Evolutionary conservation across 345 rosid genomes (phyloP), one percentile per base, ranked within the genome.

Genomic region (Erucastrum elatum): DNA sequence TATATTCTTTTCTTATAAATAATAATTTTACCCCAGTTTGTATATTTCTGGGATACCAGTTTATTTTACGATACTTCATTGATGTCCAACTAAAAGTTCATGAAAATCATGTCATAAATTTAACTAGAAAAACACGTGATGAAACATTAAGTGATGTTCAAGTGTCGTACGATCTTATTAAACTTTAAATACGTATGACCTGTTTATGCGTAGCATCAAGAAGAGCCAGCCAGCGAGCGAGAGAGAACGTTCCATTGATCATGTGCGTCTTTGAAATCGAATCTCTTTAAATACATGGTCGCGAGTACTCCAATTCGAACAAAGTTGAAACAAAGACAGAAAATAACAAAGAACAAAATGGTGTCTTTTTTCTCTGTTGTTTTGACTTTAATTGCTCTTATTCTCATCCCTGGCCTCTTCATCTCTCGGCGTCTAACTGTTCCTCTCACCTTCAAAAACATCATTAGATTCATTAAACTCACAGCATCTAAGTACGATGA

Each of bases 241-340:
- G 15, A 6, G 55, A 65, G 39, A 26, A 53, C 66, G 49, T 64
- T 77, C 70, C 80, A 29, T 8, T 15, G 3, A 70, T 62, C 70
- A 77, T 49, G 58, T 77, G 61, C 80, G 80, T 62, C 69, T 25
- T 76, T 31, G 37, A 33, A 76, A 39, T 11, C 41, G 6, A 30
- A 68, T 16, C 61, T 56, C 61, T 59, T 7, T 21, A 76, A 76
- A 15, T 76, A 12, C 13, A 12, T 8, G 17, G 34, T 56, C 21
- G 21, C 58, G 39, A 55, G 25, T 58, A 2, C 60, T 75, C 6
- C n/a, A 11, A 2, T 17, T 68, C 37, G 12, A 77, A 46, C 21
- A 35, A 35, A 5, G 6, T 6, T 7, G 9, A 35, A 35, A 35
- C 39, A 35, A 35, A 35, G 39, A 35, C 39, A 35, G 70, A 34